Conservation (phyloP, 2,329 filamentous ascomycete genomes). For the Colletotrichum sp. region DNA sequence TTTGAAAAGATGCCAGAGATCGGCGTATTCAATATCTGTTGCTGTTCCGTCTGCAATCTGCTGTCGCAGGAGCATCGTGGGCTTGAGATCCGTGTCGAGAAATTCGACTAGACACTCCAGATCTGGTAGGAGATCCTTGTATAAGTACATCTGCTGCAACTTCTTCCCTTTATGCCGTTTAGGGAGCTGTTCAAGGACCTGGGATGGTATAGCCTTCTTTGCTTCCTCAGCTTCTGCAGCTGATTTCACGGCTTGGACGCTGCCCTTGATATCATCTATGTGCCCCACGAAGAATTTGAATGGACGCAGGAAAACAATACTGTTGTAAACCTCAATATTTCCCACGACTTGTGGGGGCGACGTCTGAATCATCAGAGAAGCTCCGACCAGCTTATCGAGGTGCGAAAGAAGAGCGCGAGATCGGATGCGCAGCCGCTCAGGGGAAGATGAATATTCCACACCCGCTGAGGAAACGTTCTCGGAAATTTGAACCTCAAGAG, state of each 20-base stretch:
- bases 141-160: neutral
- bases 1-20: slow-evolving; percentile 22
- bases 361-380: neutral
- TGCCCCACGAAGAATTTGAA: neutral
- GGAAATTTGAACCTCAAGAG: neutral
- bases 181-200: neutral
- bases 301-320: neutral
- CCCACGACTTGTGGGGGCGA: neutral
- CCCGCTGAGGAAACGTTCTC: neutral
- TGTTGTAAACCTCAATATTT: neutral
- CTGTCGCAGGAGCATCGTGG: slow-evolving; percentile 8
- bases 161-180: neutral
- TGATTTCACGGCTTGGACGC: neutral
- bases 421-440: neutral
- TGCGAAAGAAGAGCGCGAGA: neutral
- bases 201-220: neutral
- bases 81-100: slow-evolving; percentile 13
- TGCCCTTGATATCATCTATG: neutral
- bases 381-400: neutral
- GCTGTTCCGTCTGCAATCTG: slow-evolving; percentile 2
- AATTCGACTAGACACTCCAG: slow-evolving; percentile 19
- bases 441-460: neutral
- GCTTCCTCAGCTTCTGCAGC: neutral
- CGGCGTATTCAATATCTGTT: slow-evolving; percentile 10
- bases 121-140: neutral